Base-by-base conservation (phyloP, 495 filamentous ascomycete genomes). In the Xanthoparmelia taractica region DNA sequence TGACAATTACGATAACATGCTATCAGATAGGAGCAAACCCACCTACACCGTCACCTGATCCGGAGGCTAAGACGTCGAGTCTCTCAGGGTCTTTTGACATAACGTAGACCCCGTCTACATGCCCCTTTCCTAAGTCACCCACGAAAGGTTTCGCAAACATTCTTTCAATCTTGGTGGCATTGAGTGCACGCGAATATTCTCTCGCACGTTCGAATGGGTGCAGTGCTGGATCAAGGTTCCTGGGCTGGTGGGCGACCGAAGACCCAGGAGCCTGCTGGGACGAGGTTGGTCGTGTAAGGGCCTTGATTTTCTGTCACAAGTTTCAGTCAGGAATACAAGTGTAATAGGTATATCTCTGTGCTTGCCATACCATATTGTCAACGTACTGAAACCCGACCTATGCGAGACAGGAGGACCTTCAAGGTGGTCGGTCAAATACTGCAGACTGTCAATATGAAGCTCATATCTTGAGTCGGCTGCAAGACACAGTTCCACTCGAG, bases 71-170 rank as follows among this genome's bases (percentile, higher is more conserved):
- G 52, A 83, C 77, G 59, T 87, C 82, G 37, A 92, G 73, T 5
- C 83, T 84, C 66, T 82, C 78, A 6, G 84, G 85, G 66, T 90
- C 87, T 66, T 89, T 90, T 18, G 85, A 81, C 72, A 90, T 79
- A 12, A 80, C 78, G 72, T 90, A 90, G 8, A 98, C 90, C 54
- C 94, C 94, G 73, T 98, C 94, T 20, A 63, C 89, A 76, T 98
- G 94, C 36, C 94, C 94, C 57, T 83, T 83, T 36, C 92, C 93
- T 58, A 98, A 82, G 68, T 96, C 89, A 0, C 79, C 87, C 48
- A 98, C 75, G 72, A 98, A 98, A 7, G 94, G 94, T 59, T 90
- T 85, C 27, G 94, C 93, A 71, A 97, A 97, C 85, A 98, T 92
- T 66, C 94, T 87, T 74, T 97, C 90, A 59, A 98, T 74, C 69